A percentile compares a stretch with the other conserved stretches of the same genome.
Conservation (phyloP, 352 stramenopile species). For the Phytopythium kandeliae region DNA sequence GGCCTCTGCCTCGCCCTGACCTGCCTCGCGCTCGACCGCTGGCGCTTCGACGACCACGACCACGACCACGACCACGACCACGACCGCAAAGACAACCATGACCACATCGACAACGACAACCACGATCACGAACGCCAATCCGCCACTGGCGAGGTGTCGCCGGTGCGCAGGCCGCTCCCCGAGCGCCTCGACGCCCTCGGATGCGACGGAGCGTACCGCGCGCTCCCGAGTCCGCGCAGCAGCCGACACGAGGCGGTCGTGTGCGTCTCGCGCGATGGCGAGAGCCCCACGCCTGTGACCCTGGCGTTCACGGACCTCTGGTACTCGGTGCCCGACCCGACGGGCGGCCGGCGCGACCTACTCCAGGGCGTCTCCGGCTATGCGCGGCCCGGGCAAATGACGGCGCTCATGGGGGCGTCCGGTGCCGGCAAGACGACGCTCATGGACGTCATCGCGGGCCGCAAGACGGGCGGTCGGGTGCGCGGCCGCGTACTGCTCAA, state of each 20-base stretch:
- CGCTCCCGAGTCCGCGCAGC: too few relatives aligned
- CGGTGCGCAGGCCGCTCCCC: constrained; percentile 13
- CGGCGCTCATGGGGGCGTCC: constrained; percentile 44
- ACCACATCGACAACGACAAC: constrained; percentile 15
- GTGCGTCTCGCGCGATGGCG: constrained; percentile 8
- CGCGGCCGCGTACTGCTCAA: constrained; percentile 82
- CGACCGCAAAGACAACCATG: constrained; percentile 5
- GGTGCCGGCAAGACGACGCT: constrained; percentile 76
- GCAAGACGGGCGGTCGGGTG: constrained; percentile 84
- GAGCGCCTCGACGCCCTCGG: constrained; percentile 10
- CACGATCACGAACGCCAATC: neutral
- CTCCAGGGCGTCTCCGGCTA: constrained; percentile 39
- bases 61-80: constrained; percentile 11
- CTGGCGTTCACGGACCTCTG: constrained; percentile 32
- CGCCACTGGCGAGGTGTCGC: constrained; percentile 15
- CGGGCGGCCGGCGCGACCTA: constrained; percentile 22
- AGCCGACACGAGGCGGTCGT: constrained; percentile 14
- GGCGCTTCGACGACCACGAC: constrained; percentile 16
- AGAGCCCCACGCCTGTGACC: constrained; percentile 23
- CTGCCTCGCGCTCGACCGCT: constrained; percentile 25
- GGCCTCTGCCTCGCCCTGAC: constrained; percentile 24
- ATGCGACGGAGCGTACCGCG: constrained; percentile 12
- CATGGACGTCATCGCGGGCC: constrained; percentile 87
- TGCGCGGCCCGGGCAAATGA: constrained; percentile 34
- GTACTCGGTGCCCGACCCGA: constrained; percentile 36